phyloP scores from a whole-genome alignment of 257 asterid species.

The Jaltomata sinuosa region DNA sequence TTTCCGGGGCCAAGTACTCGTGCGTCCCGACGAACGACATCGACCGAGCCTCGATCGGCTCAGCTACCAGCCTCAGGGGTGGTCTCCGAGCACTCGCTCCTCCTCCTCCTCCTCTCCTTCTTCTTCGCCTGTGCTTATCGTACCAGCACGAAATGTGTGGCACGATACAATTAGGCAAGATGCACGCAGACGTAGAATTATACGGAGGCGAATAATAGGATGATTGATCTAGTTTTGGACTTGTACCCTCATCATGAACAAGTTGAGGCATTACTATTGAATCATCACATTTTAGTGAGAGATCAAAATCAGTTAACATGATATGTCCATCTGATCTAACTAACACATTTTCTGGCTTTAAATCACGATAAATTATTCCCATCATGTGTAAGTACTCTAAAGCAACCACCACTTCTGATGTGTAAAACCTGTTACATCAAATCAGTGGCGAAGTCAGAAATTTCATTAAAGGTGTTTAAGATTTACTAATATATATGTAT shows the following conservation, averaged over 20 bases:
- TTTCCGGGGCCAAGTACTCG: constrained; percentile 68
- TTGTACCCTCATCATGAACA: constrained; percentile 9
- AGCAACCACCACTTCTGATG: constrained; percentile 74
- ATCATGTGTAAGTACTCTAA: constrained; percentile 80
- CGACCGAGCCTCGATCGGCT: constrained; percentile 59
- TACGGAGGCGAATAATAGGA: not conserved
- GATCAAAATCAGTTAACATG: constrained; percentile 76
- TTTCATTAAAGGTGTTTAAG: too few species aligned
- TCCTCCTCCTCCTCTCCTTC: not conserved
- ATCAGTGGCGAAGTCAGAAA: too few species aligned
- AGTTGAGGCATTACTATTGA: constrained; percentile 38
- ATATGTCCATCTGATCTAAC: constrained; percentile 67
- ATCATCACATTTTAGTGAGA: constrained; percentile 43
- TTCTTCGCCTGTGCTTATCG: not conserved
- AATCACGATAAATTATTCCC: constrained; percentile 56
- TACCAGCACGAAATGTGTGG: constrained; percentile 27
- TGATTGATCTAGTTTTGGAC: not conserved
- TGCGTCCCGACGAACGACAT: constrained; percentile 78
- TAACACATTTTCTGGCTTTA: constrained; percentile 74
- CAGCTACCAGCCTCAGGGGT: constrained; percentile 38
- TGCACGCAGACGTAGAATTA: constrained; percentile 31
- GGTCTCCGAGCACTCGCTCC: not conserved
- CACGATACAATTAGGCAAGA: constrained; percentile 30
- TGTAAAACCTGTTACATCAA: constrained; percentile 48
- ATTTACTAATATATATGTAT: too few species aligned